These are phyloP conservation scores for Adansonia madagascariensis DNA, from an alignment of 441 rosid species.

Conservation along the genomic window DNA sequence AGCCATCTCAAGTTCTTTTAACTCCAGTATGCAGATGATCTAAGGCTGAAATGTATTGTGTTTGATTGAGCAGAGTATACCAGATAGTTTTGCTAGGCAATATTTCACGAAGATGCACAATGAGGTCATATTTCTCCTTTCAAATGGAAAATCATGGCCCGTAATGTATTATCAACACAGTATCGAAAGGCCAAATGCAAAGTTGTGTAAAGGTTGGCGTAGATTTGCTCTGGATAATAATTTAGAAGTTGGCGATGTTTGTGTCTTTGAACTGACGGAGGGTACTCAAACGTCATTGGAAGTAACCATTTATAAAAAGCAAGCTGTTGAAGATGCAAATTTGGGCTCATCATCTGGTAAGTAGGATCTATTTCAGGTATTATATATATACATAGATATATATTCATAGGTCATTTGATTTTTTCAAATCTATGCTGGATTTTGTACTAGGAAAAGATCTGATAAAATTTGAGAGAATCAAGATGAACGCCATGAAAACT, in stretches of 20 bases:
- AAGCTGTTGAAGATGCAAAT: neutral
- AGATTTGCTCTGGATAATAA: slow-evolving; percentile 12
- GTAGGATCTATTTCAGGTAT: neutral
- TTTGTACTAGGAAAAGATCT: neutral
- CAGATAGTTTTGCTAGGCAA: slow-evolving; percentile 7
- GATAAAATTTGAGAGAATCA: slow-evolving; percentile 1
- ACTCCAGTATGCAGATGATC: neutral
- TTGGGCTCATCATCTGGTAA: neutral
- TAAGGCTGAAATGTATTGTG: neutral
- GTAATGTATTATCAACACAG: neutral
- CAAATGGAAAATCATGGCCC: slow-evolving; percentile 24
- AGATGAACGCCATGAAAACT: slow-evolving; percentile 17
- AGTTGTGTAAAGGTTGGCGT: slow-evolving; percentile 15
- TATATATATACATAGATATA: neutral
- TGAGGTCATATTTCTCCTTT: slow-evolving; percentile 5
- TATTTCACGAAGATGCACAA: neutral
- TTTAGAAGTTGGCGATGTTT: slow-evolving; percentile 19
- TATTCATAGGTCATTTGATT: neutral
- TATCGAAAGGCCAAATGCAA: neutral
- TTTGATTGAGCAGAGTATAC: slow-evolving; percentile 14
- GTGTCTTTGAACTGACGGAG: slow-evolving; percentile 22
- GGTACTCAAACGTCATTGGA: neutral
- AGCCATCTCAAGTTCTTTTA: neutral
- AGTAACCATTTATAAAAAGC: slow-evolving; percentile 31
- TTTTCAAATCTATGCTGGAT: neutral